Percentiles rank a stretch among this genome's conserved stretches.
Conservation (phyloP, 2,329 filamentous ascomycete genomes). For the Paecilomyces dactylethromorphus region DNA sequence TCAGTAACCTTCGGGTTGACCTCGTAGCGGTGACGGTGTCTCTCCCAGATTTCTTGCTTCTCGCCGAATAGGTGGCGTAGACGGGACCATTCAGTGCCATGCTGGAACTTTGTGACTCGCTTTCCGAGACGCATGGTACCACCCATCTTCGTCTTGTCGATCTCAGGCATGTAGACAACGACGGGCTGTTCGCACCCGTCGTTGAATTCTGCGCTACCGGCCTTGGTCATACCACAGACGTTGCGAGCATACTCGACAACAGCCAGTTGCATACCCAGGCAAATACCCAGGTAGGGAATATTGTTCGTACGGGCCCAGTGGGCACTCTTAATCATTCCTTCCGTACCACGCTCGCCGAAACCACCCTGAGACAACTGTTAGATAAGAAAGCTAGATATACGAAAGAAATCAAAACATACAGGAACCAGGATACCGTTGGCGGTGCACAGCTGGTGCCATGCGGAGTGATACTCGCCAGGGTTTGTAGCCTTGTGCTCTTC, state of each 20-base stretch:
- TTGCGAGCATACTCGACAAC: constrained; percentile 83
- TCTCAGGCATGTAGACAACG: constrained; percentile 90
- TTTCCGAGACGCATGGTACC: constrained; percentile 83
- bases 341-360: constrained; percentile 73
- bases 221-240: constrained; percentile 57
- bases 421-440: constrained; percentile 54
- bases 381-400: not conserved
- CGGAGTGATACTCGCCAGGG: constrained; percentile 58
- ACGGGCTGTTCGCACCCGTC: constrained; percentile 42
- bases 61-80: constrained; percentile 68
- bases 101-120: constrained; percentile 68
- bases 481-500: constrained; percentile 52
- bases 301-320: constrained; percentile 79
- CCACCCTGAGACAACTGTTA: constrained; percentile 42
- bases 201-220: constrained; percentile 51
- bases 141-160: constrained; percentile 67
- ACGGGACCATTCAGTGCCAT: constrained; percentile 68
- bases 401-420: constrained; percentile 22
- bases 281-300: constrained; percentile 80
- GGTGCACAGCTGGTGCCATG: constrained; percentile 50
- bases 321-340: constrained; percentile 86
- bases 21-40: constrained; percentile 85
- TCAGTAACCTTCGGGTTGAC: constrained; percentile 76
- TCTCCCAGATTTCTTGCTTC: constrained; percentile 54
- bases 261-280: constrained; percentile 86